phyloP scores from a whole-genome alignment of 2,329 filamentous ascomycete species.

The Pseudopyricularia cyperi region DNA sequence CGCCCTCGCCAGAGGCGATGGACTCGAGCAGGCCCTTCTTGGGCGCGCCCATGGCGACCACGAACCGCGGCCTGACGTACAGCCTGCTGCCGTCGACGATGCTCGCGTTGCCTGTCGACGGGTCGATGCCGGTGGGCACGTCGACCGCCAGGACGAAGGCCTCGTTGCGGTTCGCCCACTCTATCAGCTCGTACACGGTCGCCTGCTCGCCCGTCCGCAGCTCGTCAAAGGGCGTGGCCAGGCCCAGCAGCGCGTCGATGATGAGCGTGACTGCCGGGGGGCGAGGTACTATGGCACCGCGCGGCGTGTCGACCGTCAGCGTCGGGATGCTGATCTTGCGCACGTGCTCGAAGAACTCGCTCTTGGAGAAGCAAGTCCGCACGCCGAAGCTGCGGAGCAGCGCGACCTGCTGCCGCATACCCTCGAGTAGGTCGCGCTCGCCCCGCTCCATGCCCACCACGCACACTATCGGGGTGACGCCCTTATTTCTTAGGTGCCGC shows the following conservation, averaged over 20 bases:
- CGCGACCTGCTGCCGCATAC: constrained; percentile 67
- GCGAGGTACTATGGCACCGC: constrained; percentile 28
- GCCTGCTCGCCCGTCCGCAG: constrained; percentile 71
- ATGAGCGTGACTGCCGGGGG: constrained; percentile 64
- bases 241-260: constrained; percentile 76
- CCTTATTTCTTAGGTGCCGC: constrained; percentile 75
- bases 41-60: constrained; percentile 77
- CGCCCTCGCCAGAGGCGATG: constrained; percentile 43
- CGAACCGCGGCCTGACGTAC: constrained; percentile 68
- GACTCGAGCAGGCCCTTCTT: constrained; percentile 74
- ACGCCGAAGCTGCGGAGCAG: constrained; percentile 78
- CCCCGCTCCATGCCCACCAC: constrained; percentile 73
- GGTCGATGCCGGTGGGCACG: constrained; percentile 78
- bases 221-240: constrained; percentile 81
- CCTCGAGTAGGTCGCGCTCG: constrained; percentile 67
- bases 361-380: constrained; percentile 45
- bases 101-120: constrained; percentile 54
- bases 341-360: constrained; percentile 47
- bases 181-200: constrained; percentile 77
- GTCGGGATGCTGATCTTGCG: constrained; percentile 28
- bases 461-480: constrained; percentile 68
- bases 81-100: constrained; percentile 63
- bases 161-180: constrained; percentile 84
- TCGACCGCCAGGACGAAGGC: constrained; percentile 79
- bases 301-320: constrained; percentile 21